Evolutionary conservation across 371 early-diverging fungal genomes (phyloP).

Genomic region (Apophysomyces variabilis): DNA sequence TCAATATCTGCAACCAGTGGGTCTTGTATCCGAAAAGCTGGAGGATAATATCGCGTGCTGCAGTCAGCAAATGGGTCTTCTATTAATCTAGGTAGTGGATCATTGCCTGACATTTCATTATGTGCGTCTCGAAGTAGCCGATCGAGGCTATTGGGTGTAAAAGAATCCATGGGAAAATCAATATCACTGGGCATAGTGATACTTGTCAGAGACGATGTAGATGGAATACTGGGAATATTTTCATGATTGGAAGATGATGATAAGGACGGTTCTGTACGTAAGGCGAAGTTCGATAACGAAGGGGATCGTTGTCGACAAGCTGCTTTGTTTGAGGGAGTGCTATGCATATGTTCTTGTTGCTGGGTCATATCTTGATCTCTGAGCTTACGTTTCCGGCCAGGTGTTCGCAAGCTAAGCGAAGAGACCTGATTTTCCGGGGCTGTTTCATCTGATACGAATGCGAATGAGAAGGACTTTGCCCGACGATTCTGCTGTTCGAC

Average conservation of each 20-base stretch:
- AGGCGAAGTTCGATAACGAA: neutral
- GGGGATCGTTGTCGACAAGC: neutral
- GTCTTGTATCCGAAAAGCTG: conserved; percentile 38
- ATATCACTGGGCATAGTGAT: conserved; percentile 7
- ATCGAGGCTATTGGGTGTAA: neutral
- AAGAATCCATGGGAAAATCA: neutral
- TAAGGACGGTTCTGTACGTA: neutral
- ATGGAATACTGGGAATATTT: neutral
- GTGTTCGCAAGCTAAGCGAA: neutral
- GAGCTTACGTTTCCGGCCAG: conserved; percentile 2
- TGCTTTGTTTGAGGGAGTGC: neutral
- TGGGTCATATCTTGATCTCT: neutral
- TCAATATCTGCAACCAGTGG: conserved; percentile 48
- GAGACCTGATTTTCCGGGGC: conserved; percentile 13
- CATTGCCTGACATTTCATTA: neutral
- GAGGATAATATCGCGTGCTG: conserved; percentile 14
- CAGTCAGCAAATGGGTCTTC: conserved; percentile 5
- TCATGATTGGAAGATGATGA: conserved; percentile 8
- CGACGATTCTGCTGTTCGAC: conserved; percentile 25
- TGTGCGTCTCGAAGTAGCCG: neutral
- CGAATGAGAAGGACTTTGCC: conserved; percentile 22
- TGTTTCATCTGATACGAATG: conserved; percentile 27
- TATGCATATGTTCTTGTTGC: neutral
- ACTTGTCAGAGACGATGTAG: neutral
- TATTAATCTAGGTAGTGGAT: neutral